Percentiles rank a stretch among this genome's conserved stretches.
Evolutionary conservation across 345 rosid genomes (phyloP).

Genomic region (Mercurialis annua): DNA sequence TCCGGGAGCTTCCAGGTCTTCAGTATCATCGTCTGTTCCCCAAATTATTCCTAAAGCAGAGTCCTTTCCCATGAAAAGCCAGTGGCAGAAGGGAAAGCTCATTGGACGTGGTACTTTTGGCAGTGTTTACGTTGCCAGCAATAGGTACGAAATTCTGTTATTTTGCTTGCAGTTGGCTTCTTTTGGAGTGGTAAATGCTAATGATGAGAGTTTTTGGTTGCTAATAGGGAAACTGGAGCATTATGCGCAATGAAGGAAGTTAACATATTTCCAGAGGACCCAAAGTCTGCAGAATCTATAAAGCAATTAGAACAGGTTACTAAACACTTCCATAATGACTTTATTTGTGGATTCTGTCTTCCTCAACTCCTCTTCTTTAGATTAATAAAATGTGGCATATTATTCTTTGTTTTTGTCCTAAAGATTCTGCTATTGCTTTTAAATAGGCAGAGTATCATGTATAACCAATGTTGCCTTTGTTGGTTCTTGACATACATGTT

Average conservation of each 20-base stretch:
- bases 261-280: conserved; percentile 84
- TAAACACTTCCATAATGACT: background rate
- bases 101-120: conserved; percentile 99
- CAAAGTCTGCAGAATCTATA: conserved; percentile 77
- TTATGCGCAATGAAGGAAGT: conserved; percentile 98
- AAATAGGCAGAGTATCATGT: background rate
- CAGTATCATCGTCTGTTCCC: conserved; percentile 36
- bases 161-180: conserved; percentile 9
- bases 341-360: background rate
- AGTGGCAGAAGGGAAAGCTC: conserved; percentile 94
- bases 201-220: conserved; percentile 19
- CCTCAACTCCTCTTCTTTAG: background rate
- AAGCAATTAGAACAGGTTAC: conserved; percentile 86
- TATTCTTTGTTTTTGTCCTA: background rate
- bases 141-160: conserved; percentile 45
- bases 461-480: background rate
- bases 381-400: background rate
- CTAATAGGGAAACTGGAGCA: conserved; percentile 85
- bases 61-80: conserved; percentile 43
- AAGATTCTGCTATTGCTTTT: background rate
- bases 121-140: conserved; percentile 89
- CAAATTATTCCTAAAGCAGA: conserved; percentile 48
- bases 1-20: conserved; percentile 58
- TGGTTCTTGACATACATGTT: background rate
- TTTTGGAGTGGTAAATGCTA: conserved; percentile 15